These are phyloP conservation scores for Lactarius evosmus DNA, from an alignment of 768 basidiomycete genomes.

Conservation along the genomic window DNA sequence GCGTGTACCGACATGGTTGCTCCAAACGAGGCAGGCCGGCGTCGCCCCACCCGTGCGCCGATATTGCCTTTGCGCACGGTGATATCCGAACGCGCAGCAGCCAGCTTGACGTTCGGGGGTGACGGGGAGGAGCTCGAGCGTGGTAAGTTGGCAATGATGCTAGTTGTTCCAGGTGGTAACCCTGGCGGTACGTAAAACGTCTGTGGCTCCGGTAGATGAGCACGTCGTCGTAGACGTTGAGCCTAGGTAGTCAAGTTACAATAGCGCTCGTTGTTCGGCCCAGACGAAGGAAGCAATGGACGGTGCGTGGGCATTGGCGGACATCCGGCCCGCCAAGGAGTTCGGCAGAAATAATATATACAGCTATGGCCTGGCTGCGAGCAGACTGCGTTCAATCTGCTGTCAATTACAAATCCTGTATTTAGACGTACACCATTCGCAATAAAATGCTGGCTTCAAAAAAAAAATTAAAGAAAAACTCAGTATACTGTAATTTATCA, in stretches of 20 bases:
- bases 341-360: not conserved
- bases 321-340: conserved; percentile 6
- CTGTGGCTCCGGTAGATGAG: not conserved
- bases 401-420: not conserved
- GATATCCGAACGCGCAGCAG: conserved; percentile 49
- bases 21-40: conserved; percentile 32
- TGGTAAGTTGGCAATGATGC: conserved; percentile 48
- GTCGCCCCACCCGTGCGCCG: conserved; percentile 37
- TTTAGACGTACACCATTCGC: not conserved
- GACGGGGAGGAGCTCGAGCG: conserved; percentile 78
- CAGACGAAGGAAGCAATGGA: not conserved
- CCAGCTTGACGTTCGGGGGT: conserved; percentile 57
- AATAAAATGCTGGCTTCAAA: too few species aligned
- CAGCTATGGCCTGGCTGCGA: too few species aligned
- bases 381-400: too few species aligned
- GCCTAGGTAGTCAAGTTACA: not conserved
- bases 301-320: conserved; percentile 4
- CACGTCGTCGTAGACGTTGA: conserved; percentile 1
- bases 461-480: too few species aligned
- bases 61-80: conserved; percentile 40
- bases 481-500: not conserved
- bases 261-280: conserved; percentile 9
- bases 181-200: not conserved
- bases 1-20: conserved; percentile 29
- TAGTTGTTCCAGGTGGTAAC: not conserved